Percentiles rank a stretch among this genome's conserved stretches.
Conservation (phyloP, 441 rosid genomes). For the Syzygium malaccense region DNA sequence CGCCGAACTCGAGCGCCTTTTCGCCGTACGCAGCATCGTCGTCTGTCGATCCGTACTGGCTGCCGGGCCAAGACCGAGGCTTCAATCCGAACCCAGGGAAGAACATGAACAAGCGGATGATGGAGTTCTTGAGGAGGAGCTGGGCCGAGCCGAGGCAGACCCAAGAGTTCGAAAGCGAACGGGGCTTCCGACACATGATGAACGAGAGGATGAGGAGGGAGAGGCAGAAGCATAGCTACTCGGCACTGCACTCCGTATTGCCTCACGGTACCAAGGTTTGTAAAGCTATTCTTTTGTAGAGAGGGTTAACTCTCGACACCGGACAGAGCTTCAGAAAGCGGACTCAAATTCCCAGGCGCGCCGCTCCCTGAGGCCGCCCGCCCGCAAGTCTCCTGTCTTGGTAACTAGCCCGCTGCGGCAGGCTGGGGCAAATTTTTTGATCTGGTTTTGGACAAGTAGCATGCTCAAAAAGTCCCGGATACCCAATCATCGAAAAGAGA, state of each 20-base stretch:
- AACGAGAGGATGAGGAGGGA: constrained; percentile 56
- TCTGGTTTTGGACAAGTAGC: background rate
- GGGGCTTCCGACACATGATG: constrained; percentile 33
- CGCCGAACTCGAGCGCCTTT: no score
- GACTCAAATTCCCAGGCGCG: background rate
- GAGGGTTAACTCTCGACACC: background rate
- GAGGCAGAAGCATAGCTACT: constrained; percentile 43
- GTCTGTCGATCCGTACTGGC: background rate
- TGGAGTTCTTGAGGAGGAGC: constrained; percentile 25
- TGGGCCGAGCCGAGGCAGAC: constrained; percentile 4
- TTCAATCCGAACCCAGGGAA: background rate
- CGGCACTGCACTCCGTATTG: constrained; percentile 35
- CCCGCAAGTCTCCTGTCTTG: background rate
- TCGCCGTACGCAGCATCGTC: no score
- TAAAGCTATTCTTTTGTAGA: background rate
- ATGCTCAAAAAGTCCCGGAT: background rate
- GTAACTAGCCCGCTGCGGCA: background rate
- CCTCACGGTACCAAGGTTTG: constrained; percentile 45
- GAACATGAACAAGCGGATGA: constrained; percentile 44
- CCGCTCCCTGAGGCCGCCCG: background rate
- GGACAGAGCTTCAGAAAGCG: background rate
- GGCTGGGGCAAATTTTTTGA: background rate
- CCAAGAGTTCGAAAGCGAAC: constrained; percentile 18
- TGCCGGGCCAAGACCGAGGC: background rate
- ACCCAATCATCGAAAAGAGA: background rate